Evolutionary conservation across 176 grass and related monocot species (phyloP), one percentile per base, ranked within the genome.

Genomic region (Raddia distichophylla): DNA sequence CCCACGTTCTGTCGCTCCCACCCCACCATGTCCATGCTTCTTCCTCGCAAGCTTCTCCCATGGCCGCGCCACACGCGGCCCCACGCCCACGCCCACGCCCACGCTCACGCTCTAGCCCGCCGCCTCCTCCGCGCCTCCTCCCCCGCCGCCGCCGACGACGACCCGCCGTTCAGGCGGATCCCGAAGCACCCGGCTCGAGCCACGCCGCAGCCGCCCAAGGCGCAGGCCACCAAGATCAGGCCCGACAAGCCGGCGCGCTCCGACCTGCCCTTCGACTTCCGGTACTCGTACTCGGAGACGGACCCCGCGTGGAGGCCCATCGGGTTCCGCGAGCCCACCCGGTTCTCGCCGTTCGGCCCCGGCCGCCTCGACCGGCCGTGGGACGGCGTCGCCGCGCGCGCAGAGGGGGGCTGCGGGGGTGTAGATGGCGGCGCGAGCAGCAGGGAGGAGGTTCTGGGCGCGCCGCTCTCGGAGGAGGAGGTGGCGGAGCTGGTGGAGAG

Each of bases 261-360:
- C 22, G 77, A 94, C 69, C 92, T 94, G 0, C 81, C 89, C 7
- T 91, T 94, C 32, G 89, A 91, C 35, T 94, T 94, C 81, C 77
- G 69, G 77, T 85, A 91, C 74, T 89, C 86, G 3, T 94, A 94
- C 77, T 89, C 89, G 48, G 89, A 91, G 82, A 70, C 86, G n/a
- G 84, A 84, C 78, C 84, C 84, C 1, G 10, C 51, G 5, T 90
- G 87, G 80, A 86, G 50, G 68, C 92, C 89, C 49, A 89, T 94
- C 84, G 89, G 92, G 17, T 91, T 94, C 74, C 92, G 92, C 1
- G 92, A 94, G 81, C 92, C 92, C 14, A 83, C 82, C 37, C 83
- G 86, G n/a, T 94, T 91, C 81, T 94, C 89, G 19, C 92, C 92
- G 56, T 94, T 94, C 57, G 92, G 92, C 6, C 92, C 89, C 18